Evolutionary conservation across 2,329 filamentous ascomycete genomes (phyloP), one percentile per base, ranked within the genome.

Genomic region (Monosporascus sp.): DNA sequence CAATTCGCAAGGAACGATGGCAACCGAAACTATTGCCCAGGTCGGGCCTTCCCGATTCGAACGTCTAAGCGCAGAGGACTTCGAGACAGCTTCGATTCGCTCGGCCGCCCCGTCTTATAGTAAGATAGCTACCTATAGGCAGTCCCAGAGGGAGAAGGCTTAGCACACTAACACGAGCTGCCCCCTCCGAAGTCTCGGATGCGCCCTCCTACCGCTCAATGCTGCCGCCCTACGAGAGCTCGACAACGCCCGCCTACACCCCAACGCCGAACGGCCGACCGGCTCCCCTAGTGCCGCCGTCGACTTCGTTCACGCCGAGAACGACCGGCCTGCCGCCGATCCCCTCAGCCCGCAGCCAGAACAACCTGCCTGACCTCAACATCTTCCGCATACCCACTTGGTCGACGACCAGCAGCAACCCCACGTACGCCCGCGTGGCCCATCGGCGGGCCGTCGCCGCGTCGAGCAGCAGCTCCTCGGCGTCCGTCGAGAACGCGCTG

Each of bases 21-120:
- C 65, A 48, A 58, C 65, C 52, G 65, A 68, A 50, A 54, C 56
- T 17, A 51, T 54, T 47, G 56, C 62, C 24, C 54, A 63, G 14
- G 57, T 63, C 48, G 61, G 58, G 8, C 50, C 61, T 11, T 52
- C 54, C 55, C 60, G 59, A 25, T 34, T 59, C 18, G 60, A 61
- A 14, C 58, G 60, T 6, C 58, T 76, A 53, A 69, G 65, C 58
- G 61, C 70, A 6, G 79, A 82, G 54, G 84, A 88, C 65, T 82
- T 85, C 54, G 85, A 88, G 61, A 86, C 84, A 22, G 78, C 81
- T 6, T 88, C 85, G 9, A 80, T 88, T 56, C 82, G 75, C 60
- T 88, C 84, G 18, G 79, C 79, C 7, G 84, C 84, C n/a, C 85
- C 85, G 41, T 88, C 85, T 9, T 88, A 88, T 66, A 74, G 81